Conservation (phyloP, 2,329 filamentous ascomycete species). For the Monosporascus cannonballus region DNA sequence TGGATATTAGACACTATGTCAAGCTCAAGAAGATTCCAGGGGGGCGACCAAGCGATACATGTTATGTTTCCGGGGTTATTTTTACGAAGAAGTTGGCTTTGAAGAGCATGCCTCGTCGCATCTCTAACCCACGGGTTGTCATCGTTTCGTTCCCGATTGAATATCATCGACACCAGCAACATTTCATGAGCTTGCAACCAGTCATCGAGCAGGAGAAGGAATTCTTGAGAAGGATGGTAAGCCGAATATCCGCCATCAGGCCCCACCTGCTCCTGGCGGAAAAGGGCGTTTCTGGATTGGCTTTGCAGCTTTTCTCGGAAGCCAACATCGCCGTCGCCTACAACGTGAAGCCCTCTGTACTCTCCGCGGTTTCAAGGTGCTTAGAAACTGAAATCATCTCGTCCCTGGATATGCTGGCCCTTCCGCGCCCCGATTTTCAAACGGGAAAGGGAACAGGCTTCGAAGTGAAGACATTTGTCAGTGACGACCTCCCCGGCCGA, state of each 20-base stretch:
- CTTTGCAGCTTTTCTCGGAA: conserved; percentile 79
- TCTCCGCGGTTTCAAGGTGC: conserved; percentile 89
- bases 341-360: conserved; percentile 93
- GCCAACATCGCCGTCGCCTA: conserved; percentile 90
- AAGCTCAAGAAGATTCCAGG: conserved; percentile 96
- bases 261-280: conserved; percentile 88
- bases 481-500: conserved; percentile 62
- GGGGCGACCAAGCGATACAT: conserved; percentile 81
- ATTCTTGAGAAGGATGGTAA: conserved; percentile 85
- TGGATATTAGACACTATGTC: conserved; percentile 95
- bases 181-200: conserved; percentile 97
- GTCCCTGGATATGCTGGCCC: conserved; percentile 85
- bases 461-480: conserved; percentile 92
- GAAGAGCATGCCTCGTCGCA: conserved; percentile 90
- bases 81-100: conserved; percentile 96
- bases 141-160: conserved; percentile 95
- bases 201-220: conserved; percentile 96
- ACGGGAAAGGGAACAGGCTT: conserved; percentile 81
- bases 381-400: conserved; percentile 90
- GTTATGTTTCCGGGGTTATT: conserved; percentile 94
- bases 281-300: conserved; percentile 85
- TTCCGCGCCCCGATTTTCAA: conserved; percentile 59
- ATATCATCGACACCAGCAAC: conserved; percentile 85
- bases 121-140: conserved; percentile 77
- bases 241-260: conserved; percentile 77